phyloP scores from a whole-genome alignment of 306 rosid species.

The Argentina anserina region DNA sequence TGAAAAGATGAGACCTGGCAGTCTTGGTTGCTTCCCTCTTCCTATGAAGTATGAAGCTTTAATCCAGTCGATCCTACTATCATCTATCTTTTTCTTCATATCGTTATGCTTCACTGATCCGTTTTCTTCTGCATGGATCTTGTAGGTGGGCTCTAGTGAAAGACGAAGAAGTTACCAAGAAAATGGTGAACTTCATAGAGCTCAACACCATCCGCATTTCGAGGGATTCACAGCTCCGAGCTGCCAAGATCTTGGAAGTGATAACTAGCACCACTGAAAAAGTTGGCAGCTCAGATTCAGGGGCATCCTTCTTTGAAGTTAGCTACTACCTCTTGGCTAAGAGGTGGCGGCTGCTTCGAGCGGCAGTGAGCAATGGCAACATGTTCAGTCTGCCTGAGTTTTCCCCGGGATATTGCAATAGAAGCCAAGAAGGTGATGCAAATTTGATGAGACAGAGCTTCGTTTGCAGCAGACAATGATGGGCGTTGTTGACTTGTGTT shows the following conservation, averaged over 20 bases:
- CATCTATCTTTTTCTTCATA: not conserved
- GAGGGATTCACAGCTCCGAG: conserved; percentile 82
- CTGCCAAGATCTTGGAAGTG: conserved; percentile 58
- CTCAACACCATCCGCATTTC: conserved; percentile 82
- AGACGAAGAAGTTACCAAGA: conserved; percentile 56
- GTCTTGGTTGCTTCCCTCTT: conserved; percentile 33
- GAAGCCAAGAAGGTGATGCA: no score
- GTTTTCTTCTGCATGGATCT: not conserved
- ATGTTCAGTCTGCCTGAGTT: conserved; percentile 51
- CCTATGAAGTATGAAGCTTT: conserved; percentile 35
- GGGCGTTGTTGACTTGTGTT: no score
- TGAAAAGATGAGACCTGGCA: conserved; percentile 30
- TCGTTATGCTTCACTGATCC: not conserved
- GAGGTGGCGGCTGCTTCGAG: conserved; percentile 67
- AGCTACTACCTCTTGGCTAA: conserved; percentile 40
- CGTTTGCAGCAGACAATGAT: no score
- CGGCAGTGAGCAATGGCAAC: conserved; percentile 36
- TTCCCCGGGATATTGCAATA: conserved; percentile 44
- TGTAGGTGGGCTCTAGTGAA: conserved; percentile 87
- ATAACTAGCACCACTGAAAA: conserved; percentile 44
- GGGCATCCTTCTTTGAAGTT: conserved; percentile 48
- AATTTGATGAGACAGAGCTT: no score
- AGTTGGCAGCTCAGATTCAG: conserved; percentile 13
- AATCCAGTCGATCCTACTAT: conserved; percentile 9
- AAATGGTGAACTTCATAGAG: conserved; percentile 70